A percentile compares a stretch with the other conserved stretches of the same genome.
These are phyloP conservation scores for Adansonia digitata DNA, from an alignment of 345 rosid species.

Conservation along the genomic window DNA sequence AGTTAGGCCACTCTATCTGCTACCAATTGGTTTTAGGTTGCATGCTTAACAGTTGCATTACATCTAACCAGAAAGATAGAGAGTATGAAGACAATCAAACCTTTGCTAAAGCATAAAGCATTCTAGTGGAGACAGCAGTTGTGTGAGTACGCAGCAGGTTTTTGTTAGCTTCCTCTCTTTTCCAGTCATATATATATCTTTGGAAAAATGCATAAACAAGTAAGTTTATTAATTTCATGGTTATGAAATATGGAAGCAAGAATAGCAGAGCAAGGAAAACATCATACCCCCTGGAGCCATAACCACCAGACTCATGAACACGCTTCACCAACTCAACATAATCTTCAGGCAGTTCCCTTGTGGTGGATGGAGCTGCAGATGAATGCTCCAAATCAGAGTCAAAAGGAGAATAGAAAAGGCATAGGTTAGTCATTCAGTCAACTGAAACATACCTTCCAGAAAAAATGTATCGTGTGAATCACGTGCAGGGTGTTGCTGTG, in stretches of 20 bases:
- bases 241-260: neutral
- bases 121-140: slow-evolving; percentile 84
- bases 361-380: slow-evolving; percentile 70
- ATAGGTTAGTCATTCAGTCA: slow-evolving; percentile 4
- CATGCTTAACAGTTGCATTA: too few species aligned
- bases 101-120: slow-evolving; percentile 89
- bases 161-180: slow-evolving; percentile 94
- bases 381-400: slow-evolving; percentile 10
- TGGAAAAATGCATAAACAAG: slow-evolving; percentile 4
- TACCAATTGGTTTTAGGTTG: too few species aligned
- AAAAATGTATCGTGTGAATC: slow-evolving; percentile 97
- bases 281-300: slow-evolving; percentile 82
- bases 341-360: slow-evolving; percentile 73
- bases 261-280: slow-evolving; percentile 2
- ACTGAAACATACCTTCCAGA: slow-evolving; percentile 46
- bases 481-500: slow-evolving; percentile 99
- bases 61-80: neutral
- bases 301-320: slow-evolving; percentile 86
- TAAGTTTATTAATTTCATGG: neutral
- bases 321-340: slow-evolving; percentile 74
- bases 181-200: slow-evolving; percentile 90
- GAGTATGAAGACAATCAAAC: slow-evolving; percentile 30
- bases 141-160: slow-evolving; percentile 93
- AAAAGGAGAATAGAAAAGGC: slow-evolving; percentile 6
- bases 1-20: too few species aligned